A percentile compares a stretch with the other conserved stretches of the same genome.
Conservation (phyloP, 1,284 basidiomycete species). For the Cutaneotrichosporon cavernicola region DNA sequence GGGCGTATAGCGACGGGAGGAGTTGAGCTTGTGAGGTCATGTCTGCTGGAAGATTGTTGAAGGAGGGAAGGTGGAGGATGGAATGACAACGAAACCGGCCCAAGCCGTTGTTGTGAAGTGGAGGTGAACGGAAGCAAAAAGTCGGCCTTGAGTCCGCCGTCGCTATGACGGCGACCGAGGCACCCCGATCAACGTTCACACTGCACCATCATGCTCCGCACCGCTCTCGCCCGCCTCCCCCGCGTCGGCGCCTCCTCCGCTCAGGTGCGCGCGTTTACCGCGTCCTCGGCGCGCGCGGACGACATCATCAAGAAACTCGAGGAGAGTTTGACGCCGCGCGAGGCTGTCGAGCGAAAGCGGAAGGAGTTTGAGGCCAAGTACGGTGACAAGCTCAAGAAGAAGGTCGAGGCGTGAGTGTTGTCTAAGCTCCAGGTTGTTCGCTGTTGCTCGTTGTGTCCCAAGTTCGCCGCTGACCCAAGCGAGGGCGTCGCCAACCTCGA, state of each 20-base stretch:
- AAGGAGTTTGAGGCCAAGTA: constrained; percentile 52
- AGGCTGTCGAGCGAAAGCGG: constrained; percentile 47
- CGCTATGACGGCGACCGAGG: background rate
- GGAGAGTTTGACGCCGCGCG: constrained; percentile 45
- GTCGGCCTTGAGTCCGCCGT: background rate
- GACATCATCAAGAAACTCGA: constrained; percentile 39
- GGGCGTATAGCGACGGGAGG: constrained; percentile 40
- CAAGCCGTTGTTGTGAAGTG: constrained; percentile 5
- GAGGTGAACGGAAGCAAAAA: constrained; percentile 15
- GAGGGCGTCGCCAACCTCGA: constrained; percentile 49
- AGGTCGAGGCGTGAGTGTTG: constrained; percentile 47
- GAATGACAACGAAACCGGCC: background rate
- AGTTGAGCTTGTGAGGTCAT: constrained; percentile 31
- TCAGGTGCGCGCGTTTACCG: constrained; percentile 5
- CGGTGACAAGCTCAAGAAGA: constrained; percentile 49
- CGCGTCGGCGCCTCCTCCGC: background rate
- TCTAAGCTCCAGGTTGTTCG: too few relatives aligned
- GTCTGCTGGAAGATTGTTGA: background rate
- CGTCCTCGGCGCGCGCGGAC: constrained; percentile 17
- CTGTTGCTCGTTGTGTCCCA: too few relatives aligned
- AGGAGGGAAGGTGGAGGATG: background rate
- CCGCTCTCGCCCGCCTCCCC: constrained; percentile 10
- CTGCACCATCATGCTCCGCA: constrained; percentile 13
- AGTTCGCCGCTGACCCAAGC: constrained; percentile 23
- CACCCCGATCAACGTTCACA: background rate